Percentiles rank a stretch among this genome's conserved stretches.
Conservation (phyloP, 1,284 basidiomycete genomes). For the Porodaedalea pini region DNA sequence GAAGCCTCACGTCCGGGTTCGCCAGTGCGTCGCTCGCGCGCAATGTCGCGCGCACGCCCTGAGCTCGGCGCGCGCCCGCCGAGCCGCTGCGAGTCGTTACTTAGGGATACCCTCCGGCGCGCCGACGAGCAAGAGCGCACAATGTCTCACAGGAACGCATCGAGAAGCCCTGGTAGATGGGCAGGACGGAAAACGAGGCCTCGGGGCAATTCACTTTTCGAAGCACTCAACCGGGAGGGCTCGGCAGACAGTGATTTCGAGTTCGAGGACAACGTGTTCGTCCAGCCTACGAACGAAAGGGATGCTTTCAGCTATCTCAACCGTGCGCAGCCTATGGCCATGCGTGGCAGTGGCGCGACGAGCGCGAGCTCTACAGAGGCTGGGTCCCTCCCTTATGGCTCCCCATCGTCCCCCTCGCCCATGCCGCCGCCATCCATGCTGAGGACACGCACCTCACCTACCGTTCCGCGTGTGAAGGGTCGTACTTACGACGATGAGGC, state of each 20-base stretch:
- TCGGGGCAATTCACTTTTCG: conserved; percentile 14
- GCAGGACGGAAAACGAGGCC: conserved; percentile 20
- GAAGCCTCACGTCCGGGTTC: conserved; percentile 11
- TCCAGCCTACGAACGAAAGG: background rate
- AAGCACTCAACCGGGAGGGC: conserved; percentile 4
- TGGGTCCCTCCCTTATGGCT: conserved; percentile 6
- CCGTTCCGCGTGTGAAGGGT: conserved; percentile 9
- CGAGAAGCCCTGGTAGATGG: conserved; percentile 19
- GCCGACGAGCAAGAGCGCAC: conserved; percentile 41
- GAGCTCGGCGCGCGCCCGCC: conserved; percentile 14
- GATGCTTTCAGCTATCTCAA: background rate
- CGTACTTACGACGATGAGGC: background rate
- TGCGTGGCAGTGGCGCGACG: background rate
- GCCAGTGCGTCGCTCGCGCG: conserved; percentile 8
- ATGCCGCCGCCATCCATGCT: conserved; percentile 19
- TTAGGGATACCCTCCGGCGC: conserved; percentile 53
- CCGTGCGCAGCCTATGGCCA: conserved; percentile 7
- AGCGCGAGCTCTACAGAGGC: conserved; percentile 4
- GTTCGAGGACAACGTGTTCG: conserved; percentile 6
- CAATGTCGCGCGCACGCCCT: conserved; percentile 12
- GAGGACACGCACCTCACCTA: conserved; percentile 18
- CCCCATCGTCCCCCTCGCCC: conserved; percentile 16
- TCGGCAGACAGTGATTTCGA: conserved; percentile 8
- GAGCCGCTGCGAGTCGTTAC: conserved; percentile 49
- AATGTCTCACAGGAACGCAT: conserved; percentile 18